Percentiles rank a stretch among this genome's conserved stretches.
phyloP scores from a whole-genome alignment of 2,329 filamentous ascomycete genomes.

The Trichophaea hybrida region DNA sequence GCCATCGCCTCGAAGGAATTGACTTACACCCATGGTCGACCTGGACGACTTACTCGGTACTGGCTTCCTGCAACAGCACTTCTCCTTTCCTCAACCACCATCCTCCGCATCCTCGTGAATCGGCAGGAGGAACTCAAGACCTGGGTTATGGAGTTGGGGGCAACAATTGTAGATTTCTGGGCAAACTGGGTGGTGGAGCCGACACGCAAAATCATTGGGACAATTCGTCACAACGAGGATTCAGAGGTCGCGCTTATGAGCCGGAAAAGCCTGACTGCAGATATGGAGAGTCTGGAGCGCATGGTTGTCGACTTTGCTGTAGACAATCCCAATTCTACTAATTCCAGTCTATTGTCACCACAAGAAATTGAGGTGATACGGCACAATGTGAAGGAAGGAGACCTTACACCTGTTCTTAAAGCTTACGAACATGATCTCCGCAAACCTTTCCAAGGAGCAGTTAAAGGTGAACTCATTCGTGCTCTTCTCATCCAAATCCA shows the following conservation, averaged over 20 bases:
- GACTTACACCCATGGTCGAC: conserved; percentile 55
- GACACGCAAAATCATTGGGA: conserved; percentile 65
- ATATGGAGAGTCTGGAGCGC: conserved; percentile 79
- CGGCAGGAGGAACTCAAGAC: conserved; percentile 59
- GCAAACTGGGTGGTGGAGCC: conserved; percentile 91
- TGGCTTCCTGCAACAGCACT: conserved; percentile 66
- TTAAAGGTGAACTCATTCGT: conserved; percentile 75
- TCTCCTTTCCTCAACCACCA: conserved; percentile 69
- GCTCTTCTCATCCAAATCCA: conserved; percentile 92
- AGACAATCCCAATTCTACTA: conserved; percentile 52
- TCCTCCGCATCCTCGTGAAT: conserved; percentile 64
- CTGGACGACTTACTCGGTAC: conserved; percentile 62
- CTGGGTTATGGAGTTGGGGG: conserved; percentile 67
- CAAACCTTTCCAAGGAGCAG: conserved; percentile 63
- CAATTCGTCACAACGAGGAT: conserved; percentile 80
- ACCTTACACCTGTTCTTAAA: conserved; percentile 77
- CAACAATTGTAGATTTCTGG: conserved; percentile 79
- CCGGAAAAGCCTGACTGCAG: conserved; percentile 75
- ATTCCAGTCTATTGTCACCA: conserved; percentile 42
- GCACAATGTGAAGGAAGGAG: conserved; percentile 71
- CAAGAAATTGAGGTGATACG: conserved; percentile 59
- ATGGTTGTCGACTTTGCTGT: conserved; percentile 96
- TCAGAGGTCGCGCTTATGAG: conserved; percentile 97
- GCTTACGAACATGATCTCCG: conserved; percentile 85
- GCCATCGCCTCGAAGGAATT: conserved; percentile 41